phyloP scores from a whole-genome alignment of 1,284 basidiomycete genomes.

The Xerocomus alliaceus region DNA sequence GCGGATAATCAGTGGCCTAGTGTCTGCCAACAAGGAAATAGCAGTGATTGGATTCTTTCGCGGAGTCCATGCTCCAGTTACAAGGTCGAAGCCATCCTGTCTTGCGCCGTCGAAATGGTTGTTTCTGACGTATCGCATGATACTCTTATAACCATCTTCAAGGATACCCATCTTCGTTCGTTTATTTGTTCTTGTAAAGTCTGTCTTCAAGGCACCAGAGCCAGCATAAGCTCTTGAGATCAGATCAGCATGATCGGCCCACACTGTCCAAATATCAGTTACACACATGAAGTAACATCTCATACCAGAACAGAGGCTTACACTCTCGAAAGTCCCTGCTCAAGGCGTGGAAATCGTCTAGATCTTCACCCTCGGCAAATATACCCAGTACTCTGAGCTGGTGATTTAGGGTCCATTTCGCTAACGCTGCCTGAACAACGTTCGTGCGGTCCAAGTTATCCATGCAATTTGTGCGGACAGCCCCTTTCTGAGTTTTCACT shows the following conservation, averaged over 20 bases:
- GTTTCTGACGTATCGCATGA: slow-evolving; percentile 92
- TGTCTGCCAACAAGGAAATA: slow-evolving; percentile 77
- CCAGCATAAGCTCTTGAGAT: slow-evolving; percentile 94
- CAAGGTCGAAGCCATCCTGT: slow-evolving; percentile 91
- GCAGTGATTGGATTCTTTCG: slow-evolving; percentile 70
- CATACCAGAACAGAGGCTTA: slow-evolving; percentile 49
- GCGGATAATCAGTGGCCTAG: slow-evolving; percentile 80
- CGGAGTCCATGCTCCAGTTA: slow-evolving; percentile 91
- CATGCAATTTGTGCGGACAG: slow-evolving; percentile 90
- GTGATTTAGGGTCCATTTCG: slow-evolving; percentile 81
- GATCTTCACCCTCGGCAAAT: slow-evolving; percentile 66
- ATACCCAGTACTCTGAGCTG: slow-evolving; percentile 82
- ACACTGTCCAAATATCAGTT: slow-evolving; percentile 64
- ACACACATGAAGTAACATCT: not conserved
- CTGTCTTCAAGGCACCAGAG: slow-evolving; percentile 95
- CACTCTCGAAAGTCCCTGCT: slow-evolving; percentile 88
- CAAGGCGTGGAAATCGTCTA: slow-evolving; percentile 83
- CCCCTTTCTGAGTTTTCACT: slow-evolving; percentile 66
- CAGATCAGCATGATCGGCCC: slow-evolving; percentile 96
- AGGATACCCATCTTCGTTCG: slow-evolving; percentile 81
- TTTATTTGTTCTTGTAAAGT: slow-evolving; percentile 94
- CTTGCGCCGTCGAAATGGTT: slow-evolving; percentile 96
- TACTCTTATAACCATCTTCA: slow-evolving; percentile 89
- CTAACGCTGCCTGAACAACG: slow-evolving; percentile 90
- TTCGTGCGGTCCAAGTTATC: slow-evolving; percentile 98